These are phyloP conservation scores for Triticum urartu DNA, from an alignment of 176 grass and related monocot genomes.

Conservation along the genomic window DNA sequence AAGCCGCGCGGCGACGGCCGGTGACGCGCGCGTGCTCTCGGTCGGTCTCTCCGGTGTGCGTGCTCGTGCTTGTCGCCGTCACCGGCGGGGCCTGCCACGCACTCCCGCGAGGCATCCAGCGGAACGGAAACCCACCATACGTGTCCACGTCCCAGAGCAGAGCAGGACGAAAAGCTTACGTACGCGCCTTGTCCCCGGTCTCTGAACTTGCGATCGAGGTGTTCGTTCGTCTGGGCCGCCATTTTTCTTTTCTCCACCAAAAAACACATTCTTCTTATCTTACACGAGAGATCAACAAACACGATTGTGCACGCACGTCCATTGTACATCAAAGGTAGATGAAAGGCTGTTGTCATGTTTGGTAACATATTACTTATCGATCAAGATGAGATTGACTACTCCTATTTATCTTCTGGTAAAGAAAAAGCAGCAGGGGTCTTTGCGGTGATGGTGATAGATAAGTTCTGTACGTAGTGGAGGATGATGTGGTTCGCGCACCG, in stretches of 20 bases:
- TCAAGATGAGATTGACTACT: neutral
- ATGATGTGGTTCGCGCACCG: slow-evolving; percentile 32
- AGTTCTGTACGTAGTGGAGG: too few relatives aligned
- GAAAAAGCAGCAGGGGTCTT: neutral
- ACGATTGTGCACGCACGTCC: neutral
- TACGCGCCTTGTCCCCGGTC: neutral
- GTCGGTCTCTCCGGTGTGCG: neutral
- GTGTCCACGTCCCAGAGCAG: neutral
- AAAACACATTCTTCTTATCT: neutral
- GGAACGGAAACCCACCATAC: neutral
- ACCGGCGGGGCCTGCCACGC: neutral
- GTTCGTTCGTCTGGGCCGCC: slow-evolving; percentile 11
- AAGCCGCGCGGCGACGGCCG: slow-evolving; percentile 50
- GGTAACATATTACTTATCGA: neutral
- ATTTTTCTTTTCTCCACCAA: neutral
- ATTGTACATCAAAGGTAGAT: neutral
- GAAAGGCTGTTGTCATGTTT: neutral
- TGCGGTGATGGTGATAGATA: neutral
- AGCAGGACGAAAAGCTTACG: slow-evolving; percentile 2
- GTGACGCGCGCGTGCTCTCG: neutral
- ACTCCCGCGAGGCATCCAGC: neutral
- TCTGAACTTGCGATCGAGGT: neutral
- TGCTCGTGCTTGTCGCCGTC: slow-evolving; percentile 21
- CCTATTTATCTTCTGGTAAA: neutral
- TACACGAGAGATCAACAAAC: neutral